Percentiles rank a stretch among this genome's conserved stretches.
Conservation (phyloP, 2,329 filamentous ascomycete species). For the Diplodia intermedia region DNA sequence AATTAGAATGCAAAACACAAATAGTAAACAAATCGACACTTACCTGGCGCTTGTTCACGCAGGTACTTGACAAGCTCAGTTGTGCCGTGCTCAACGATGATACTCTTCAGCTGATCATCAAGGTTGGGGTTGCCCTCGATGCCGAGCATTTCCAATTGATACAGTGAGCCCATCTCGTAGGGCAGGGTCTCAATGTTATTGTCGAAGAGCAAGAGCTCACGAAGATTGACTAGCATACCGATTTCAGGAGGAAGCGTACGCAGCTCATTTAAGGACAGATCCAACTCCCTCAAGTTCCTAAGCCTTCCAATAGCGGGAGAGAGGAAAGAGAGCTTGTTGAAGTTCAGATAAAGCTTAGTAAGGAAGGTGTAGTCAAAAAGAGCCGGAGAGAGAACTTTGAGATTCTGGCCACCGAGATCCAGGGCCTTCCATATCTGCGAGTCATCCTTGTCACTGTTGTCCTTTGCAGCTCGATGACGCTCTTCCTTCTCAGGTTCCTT, state of each 20-base stretch:
- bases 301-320: constrained; percentile 82
- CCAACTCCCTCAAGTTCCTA: constrained; percentile 80
- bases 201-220: constrained; percentile 85
- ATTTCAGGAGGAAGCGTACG: constrained; percentile 84
- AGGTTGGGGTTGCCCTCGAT: constrained; percentile 91
- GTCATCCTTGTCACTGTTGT: constrained; percentile 53
- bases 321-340: constrained; percentile 85
- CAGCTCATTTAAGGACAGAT: constrained; percentile 88
- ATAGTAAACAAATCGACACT: constrained; percentile 48
- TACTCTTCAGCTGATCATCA: constrained; percentile 75
- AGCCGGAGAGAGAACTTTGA: constrained; percentile 78
- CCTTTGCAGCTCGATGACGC: constrained; percentile 70
- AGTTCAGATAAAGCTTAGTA: constrained; percentile 89
- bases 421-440: constrained; percentile 88
- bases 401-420: constrained; percentile 94
- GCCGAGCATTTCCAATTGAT: constrained; percentile 85
- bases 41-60: constrained; percentile 84
- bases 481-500: constrained; percentile 61
- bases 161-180: constrained; percentile 85
- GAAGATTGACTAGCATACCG: constrained; percentile 94
- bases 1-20: background rate
- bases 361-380: constrained; percentile 89
- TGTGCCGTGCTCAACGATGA: constrained; percentile 86
- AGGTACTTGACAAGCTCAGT: constrained; percentile 82
- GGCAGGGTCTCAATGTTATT: constrained; percentile 86